Conservation (phyloP, 441 rosid genomes). For the Euphorbia celastroides region DNA sequence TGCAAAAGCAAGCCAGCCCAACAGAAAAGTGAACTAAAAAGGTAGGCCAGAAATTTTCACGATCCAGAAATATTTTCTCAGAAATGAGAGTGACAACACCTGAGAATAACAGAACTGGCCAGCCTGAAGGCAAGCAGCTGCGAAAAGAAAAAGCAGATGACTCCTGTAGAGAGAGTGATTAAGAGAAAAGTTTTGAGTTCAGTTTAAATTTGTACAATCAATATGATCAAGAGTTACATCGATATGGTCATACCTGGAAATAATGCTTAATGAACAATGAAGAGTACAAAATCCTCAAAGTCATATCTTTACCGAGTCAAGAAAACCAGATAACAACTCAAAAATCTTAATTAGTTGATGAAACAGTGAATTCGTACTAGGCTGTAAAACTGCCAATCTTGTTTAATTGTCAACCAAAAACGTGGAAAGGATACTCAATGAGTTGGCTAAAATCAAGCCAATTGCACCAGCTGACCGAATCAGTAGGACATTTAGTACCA, state of each 20-base stretch:
- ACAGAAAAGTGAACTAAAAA: constrained; percentile 57
- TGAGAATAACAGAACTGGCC: constrained; percentile 52
- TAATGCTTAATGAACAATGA: constrained; percentile 57
- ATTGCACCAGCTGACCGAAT: constrained; percentile 70
- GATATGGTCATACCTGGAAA: constrained; percentile 53
- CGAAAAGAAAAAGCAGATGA: constrained; percentile 55
- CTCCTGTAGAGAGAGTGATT: constrained; percentile 32
- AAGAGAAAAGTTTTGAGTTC: background rate
- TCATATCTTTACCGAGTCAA: constrained; percentile 69
- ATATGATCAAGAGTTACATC: constrained; percentile 8
- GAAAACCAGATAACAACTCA: constrained; percentile 20
- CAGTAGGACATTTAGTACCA: constrained; percentile 51
- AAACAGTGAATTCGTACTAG: background rate
- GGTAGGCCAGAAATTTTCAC: constrained; percentile 56
- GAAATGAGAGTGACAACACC: constrained; percentile 53
- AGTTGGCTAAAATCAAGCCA: constrained; percentile 86
- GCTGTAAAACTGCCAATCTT: background rate
- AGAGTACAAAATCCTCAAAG: constrained; percentile 65
- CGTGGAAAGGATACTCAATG: constrained; percentile 66
- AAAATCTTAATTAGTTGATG: background rate
- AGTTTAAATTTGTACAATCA: constrained; percentile 13
- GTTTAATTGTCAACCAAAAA: background rate
- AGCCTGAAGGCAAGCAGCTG: constrained; percentile 69
- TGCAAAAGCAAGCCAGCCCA: constrained; percentile 65
- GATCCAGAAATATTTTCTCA: constrained; percentile 58